Evolutionary conservation across 805 yeast genomes (phyloP), one percentile per base, ranked within the genome.

Genomic region (Nakazawaea holstii): DNA sequence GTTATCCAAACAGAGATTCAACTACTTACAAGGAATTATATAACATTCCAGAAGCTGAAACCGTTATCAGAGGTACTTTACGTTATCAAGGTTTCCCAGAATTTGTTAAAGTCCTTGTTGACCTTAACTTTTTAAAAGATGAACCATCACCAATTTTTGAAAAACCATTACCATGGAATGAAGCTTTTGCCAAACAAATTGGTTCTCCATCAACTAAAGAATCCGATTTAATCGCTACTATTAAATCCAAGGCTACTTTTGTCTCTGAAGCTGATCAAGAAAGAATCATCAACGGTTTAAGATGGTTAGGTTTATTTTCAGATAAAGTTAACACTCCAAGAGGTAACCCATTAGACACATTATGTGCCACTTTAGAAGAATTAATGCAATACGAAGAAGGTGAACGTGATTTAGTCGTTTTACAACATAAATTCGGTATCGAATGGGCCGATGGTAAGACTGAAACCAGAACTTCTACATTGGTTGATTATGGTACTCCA

Each of bases 81-180:
- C 82, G 99, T 74, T 94, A 77, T 82, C 97, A 90, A 74, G 99
- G 99, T 43, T 94, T 94, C 92, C 97, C 98, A 51, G 96, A 92
- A 73, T 92, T 94, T 67, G 84, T 91, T 67, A 91, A 91, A 74
- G 97, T 85, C 40, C 78, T 94, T 43, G 98, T 94, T 49, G 98
- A 92, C 69, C 71, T 90, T 58, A 97, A 97, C 26, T 84, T 94
- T 79, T 77, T 94, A 64, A 82, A 80, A 65, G 99, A 94, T 58
- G 84, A 80, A 28, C 77, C 78, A 54, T 67, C 69, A 53, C 83
- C 79, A 51, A 70, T 75, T 53, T 82, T 91, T 70, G 60, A 76
- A 50, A 61, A 70, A 49, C 62, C 69, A 46, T 68, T 74, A 49
- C 75, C 95, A 41, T 94, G 99, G 99, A 91, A 88, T 55, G 87